Evolutionary conservation across 768 basidiomycete genomes (phyloP).

Genomic region (Termitomyces sp.): DNA sequence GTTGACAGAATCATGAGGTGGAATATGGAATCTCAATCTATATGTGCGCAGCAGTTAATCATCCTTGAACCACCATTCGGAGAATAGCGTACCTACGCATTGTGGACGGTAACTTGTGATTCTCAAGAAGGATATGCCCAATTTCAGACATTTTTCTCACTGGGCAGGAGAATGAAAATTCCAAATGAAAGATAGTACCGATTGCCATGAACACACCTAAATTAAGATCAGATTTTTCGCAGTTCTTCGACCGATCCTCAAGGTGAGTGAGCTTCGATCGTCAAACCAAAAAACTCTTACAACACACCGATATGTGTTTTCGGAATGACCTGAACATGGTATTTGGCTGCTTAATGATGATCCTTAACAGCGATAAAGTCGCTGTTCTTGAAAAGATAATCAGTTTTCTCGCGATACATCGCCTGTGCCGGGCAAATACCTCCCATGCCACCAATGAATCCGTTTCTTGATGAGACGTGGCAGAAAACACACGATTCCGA

Average conservation of each 20-base stretch:
- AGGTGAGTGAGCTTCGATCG: background rate
- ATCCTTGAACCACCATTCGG: background rate
- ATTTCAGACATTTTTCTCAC: conserved; percentile 32
- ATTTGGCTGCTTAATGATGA: conserved; percentile 38
- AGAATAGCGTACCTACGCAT: conserved; percentile 39
- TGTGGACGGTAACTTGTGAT: conserved; percentile 31
- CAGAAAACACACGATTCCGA: conserved; percentile 39
- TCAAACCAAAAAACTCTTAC: background rate
- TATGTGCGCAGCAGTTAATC: conserved; percentile 9
- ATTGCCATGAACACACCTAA: conserved; percentile 34
- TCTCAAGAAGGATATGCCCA: conserved; percentile 49
- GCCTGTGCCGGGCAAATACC: conserved; percentile 21
- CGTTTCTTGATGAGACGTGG: conserved; percentile 31
- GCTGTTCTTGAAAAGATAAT: conserved; percentile 30
- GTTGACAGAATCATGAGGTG: conserved; percentile 67
- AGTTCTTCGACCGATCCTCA: conserved; percentile 55
- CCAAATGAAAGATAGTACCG: background rate
- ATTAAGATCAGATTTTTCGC: conserved; percentile 33
- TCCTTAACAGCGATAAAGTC: conserved; percentile 50
- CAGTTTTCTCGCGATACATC: background rate
- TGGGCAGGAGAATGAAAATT: conserved; percentile 6
- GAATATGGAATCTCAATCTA: conserved; percentile 81
- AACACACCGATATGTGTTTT: conserved; percentile 45
- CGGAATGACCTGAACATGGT: conserved; percentile 50
- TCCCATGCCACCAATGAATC: conserved; percentile 48